A percentile compares a stretch with the other conserved stretches of the same genome.
These are phyloP conservation scores for Cyanodermella asteris DNA, from an alignment of 2,329 filamentous ascomycete genomes.

Conservation along the genomic window DNA sequence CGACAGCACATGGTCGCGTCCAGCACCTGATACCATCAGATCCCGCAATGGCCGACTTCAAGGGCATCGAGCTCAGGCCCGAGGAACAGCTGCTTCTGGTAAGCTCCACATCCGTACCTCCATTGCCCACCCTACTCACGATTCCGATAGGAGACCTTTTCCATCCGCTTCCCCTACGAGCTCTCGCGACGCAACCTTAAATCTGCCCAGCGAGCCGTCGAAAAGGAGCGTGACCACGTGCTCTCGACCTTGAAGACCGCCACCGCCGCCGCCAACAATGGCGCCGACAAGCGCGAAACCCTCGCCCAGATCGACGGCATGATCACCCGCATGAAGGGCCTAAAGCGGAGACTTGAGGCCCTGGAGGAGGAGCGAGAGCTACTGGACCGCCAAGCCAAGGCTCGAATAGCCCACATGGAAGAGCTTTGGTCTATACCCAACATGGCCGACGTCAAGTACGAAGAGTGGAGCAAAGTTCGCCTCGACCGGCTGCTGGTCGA, in stretches of 20 bases:
- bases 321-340: slow-evolving; percentile 59
- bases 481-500: slow-evolving; percentile 79
- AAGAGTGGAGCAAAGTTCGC: slow-evolving; percentile 63
- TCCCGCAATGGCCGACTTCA: slow-evolving; percentile 18
- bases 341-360: slow-evolving; percentile 67
- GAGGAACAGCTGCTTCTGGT: slow-evolving; percentile 28
- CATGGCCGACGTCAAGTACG: slow-evolving; percentile 81
- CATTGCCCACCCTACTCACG: slow-evolving; percentile 1
- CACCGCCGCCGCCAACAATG: slow-evolving; percentile 41
- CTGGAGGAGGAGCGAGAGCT: slow-evolving; percentile 60
- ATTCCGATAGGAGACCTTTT: slow-evolving; percentile 56
- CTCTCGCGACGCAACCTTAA: slow-evolving; percentile 90
- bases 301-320: slow-evolving; percentile 65
- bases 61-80: slow-evolving; percentile 25
- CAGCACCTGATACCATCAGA: too few species aligned
- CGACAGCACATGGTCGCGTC: too few species aligned
- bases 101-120: slow-evolving; percentile 8
- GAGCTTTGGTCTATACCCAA: slow-evolving; percentile 60
- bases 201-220: slow-evolving; percentile 32
- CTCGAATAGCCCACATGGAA: slow-evolving; percentile 59
- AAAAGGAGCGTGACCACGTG: slow-evolving; percentile 25
- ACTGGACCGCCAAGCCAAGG: slow-evolving; percentile 53
- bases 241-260: slow-evolving; percentile 27
- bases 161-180: slow-evolving; percentile 80
- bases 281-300: slow-evolving; percentile 44